These are phyloP conservation scores for Phlyctochytrium bullatum DNA, from an alignment of 192 early-diverging fungal species.

Conservation along the genomic window DNA sequence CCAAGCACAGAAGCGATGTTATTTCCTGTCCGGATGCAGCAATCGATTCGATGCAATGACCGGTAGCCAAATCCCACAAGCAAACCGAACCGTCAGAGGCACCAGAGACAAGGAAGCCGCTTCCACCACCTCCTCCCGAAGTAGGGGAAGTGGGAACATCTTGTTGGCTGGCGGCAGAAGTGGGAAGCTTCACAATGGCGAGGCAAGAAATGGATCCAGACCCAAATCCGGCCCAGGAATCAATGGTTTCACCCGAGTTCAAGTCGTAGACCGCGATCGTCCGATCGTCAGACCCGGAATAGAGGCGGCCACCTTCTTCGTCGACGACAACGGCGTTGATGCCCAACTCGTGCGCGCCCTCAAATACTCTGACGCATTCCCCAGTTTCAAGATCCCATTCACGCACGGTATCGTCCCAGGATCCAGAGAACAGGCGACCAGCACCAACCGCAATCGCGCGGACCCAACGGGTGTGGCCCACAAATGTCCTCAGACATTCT, in stretches of 20 bases:
- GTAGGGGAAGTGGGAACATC: neutral
- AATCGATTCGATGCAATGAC: constrained; percentile 8
- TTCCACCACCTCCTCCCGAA: neutral
- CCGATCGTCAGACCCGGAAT: constrained; percentile 25
- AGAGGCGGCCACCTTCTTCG: constrained; percentile 20
- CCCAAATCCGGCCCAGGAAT: constrained; percentile 12
- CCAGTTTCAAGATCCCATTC: constrained; percentile 26
- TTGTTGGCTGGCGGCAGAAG: neutral
- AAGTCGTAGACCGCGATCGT: constrained; percentile 26
- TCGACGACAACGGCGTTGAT: constrained; percentile 17
- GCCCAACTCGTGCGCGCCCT: constrained; percentile 16
- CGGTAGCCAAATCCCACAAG: constrained; percentile 4
- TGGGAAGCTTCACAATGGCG: neutral
- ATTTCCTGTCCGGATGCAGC: constrained; percentile 9
- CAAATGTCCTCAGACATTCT: constrained; percentile 19
- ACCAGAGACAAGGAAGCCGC: constrained; percentile 6
- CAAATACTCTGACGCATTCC: constrained; percentile 4
- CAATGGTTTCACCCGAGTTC: constrained; percentile 9
- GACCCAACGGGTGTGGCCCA: constrained; percentile 27
- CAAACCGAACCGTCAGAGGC: constrained; percentile 8
- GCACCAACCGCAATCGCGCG: constrained; percentile 17
- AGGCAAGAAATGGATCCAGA: constrained; percentile 3
- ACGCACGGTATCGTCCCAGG: constrained; percentile 34
- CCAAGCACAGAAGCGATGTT: constrained; percentile 2
- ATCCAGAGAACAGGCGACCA: constrained; percentile 21